Percentiles rank a stretch among this genome's conserved stretches.
These are phyloP conservation scores for Coffea humblotiana DNA, from an alignment of 305 asterid species.

Conservation along the genomic window DNA sequence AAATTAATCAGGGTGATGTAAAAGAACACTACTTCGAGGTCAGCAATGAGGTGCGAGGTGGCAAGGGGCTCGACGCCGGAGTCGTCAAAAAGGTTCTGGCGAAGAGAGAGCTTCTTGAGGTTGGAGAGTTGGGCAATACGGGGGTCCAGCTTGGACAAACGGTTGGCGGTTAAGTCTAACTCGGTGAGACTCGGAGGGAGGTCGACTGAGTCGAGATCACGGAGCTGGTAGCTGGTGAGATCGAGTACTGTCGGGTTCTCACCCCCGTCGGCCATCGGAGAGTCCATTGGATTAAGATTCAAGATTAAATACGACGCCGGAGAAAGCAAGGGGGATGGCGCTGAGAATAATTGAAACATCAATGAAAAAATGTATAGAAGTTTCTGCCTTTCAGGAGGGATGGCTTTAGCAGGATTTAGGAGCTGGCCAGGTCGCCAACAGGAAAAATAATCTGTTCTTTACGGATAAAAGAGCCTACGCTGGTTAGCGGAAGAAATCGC, in stretches of 20 bases:
- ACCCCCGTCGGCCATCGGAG: constrained; percentile 30
- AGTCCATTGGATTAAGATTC: neutral
- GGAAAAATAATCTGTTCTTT: too few species aligned
- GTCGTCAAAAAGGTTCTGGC: constrained; percentile 77
- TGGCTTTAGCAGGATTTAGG: too few species aligned
- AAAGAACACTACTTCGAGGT: constrained; percentile 54
- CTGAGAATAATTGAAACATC: neutral
- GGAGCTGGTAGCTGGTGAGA: constrained; percentile 88
- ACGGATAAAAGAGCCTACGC: too few species aligned
- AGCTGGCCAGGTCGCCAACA: too few species aligned
- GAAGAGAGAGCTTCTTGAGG: constrained; percentile 84
- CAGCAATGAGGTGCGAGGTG: constrained; percentile 59
- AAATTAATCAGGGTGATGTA: neutral
- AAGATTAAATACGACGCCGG: neutral
- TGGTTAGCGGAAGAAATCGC: too few species aligned
- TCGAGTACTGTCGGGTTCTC: constrained; percentile 46
- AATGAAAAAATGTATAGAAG: too few species aligned
- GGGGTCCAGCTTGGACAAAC: constrained; percentile 74
- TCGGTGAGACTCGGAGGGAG: constrained; percentile 62
- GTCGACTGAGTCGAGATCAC: constrained; percentile 73
- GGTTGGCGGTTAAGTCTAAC: constrained; percentile 84
- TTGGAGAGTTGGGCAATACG: constrained; percentile 69
- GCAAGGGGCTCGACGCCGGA: constrained; percentile 63
- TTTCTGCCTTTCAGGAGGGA: too few species aligned
- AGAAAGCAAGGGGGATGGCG: neutral